Percentiles rank a stretch among this genome's conserved stretches.
Conservation (phyloP, 2,329 filamentous ascomycete genomes). For the Plenodomus biglobosus region DNA sequence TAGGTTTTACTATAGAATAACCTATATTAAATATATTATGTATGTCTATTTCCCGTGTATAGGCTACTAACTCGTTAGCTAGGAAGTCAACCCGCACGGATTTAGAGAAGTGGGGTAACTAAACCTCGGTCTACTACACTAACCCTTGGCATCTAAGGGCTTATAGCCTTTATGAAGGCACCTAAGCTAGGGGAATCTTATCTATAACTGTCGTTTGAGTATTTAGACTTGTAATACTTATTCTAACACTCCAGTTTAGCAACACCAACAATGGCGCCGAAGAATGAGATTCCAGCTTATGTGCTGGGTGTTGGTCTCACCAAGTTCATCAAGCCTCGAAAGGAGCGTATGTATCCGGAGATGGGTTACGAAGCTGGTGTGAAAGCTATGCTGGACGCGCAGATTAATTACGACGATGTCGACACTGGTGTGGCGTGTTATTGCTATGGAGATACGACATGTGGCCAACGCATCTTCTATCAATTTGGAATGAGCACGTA, state of each 20-base stretch:
- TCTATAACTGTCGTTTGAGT: no score
- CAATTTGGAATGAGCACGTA: slow-evolving; percentile 87
- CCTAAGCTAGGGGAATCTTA: no score
- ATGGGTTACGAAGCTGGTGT: slow-evolving; percentile 88
- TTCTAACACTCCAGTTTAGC: background rate
- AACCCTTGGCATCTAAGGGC: background rate
- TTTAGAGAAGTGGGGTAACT: slow-evolving; percentile 10
- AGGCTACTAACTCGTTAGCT: no score
- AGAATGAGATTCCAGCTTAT: slow-evolving; percentile 60
- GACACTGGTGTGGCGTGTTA: slow-evolving; percentile 93
- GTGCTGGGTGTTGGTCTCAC: slow-evolving; percentile 97
- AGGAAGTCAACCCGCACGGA: no score
- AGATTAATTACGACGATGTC: slow-evolving; percentile 94
- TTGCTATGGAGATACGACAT: slow-evolving; percentile 93
- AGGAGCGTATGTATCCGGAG: slow-evolving; percentile 89
- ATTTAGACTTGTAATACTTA: no score
- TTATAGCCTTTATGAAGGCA: background rate
- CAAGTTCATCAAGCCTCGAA: slow-evolving; percentile 96
- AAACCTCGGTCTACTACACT: slow-evolving; percentile 14
- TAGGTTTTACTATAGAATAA: no score
- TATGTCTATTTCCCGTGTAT: no score
- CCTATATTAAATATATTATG: no score
- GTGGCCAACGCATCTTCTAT: slow-evolving; percentile 94
- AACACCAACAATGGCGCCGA: slow-evolving; percentile 1
- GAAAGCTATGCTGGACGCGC: slow-evolving; percentile 77